Evolutionary conservation across 768 basidiomycete species (phyloP).

Genomic region (Hortiboletus campestris): DNA sequence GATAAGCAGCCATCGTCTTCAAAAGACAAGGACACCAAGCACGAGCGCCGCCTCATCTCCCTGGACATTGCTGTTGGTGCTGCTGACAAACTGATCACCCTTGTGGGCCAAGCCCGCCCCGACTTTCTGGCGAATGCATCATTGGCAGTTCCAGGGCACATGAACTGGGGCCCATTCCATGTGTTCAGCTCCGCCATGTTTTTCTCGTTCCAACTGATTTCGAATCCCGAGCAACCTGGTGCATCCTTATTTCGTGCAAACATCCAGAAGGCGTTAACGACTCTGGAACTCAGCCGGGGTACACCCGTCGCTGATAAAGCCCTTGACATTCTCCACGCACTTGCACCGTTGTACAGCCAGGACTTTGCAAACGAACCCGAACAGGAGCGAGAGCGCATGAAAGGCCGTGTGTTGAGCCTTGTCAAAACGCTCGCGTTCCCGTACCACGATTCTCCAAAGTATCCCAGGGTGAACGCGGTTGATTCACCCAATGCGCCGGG

Average conservation of each 20-base stretch:
- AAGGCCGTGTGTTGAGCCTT: constrained; percentile 57
- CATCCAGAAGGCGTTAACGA: constrained; percentile 65
- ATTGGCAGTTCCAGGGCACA: constrained; percentile 74
- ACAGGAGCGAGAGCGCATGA: constrained; percentile 57
- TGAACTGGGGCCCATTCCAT: constrained; percentile 83
- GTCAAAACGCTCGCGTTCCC: constrained; percentile 80
- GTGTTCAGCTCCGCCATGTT: constrained; percentile 87
- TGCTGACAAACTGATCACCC: constrained; percentile 75
- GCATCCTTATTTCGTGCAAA: constrained; percentile 74
- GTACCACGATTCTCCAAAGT: constrained; percentile 67
- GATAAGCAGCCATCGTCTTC: constrained; percentile 34
- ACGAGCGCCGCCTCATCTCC: constrained; percentile 51
- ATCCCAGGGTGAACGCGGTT: constrained; percentile 45
- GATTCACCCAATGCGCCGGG: constrained; percentile 48
- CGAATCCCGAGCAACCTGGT: constrained; percentile 76
- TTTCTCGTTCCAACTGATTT: constrained; percentile 85
- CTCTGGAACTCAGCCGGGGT: constrained; percentile 64
- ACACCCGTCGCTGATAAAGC: constrained; percentile 73
- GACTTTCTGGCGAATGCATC: constrained; percentile 71
- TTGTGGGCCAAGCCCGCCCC: constrained; percentile 72
- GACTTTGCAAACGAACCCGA: constrained; percentile 52
- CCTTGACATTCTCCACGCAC: constrained; percentile 63
- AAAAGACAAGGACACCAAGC: constrained; percentile 25
- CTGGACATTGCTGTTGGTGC: constrained; percentile 73
- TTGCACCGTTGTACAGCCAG: constrained; percentile 70